Conservation (phyloP, 1,284 basidiomycete species). For the Puccinia brachypodii region DNA sequence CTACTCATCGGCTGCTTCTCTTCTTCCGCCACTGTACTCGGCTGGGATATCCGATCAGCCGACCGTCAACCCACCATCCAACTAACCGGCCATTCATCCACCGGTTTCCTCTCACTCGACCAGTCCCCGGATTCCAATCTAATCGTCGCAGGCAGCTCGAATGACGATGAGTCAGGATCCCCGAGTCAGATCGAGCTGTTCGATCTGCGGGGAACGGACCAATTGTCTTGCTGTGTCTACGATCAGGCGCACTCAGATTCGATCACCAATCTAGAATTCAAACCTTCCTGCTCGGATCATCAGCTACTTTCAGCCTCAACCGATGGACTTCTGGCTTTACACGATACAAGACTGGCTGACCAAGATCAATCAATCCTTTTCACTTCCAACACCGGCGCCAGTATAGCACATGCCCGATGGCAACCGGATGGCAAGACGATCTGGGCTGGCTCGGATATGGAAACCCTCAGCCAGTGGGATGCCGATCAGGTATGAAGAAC, state of each 20-base stretch:
- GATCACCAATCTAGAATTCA: slow-evolving; percentile 56
- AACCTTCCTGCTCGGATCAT: slow-evolving; percentile 57
- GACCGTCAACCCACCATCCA: background rate
- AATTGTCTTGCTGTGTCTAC: slow-evolving; percentile 58
- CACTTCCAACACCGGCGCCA: slow-evolving; percentile 58
- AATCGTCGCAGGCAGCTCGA: background rate
- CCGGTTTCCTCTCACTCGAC: background rate
- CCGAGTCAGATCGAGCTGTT: background rate
- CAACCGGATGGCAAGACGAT: background rate
- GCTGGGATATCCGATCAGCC: background rate
- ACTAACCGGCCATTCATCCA: background rate
- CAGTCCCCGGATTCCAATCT: background rate
- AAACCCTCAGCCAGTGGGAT: slow-evolving; percentile 21
- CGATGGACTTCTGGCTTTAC: slow-evolving; percentile 60
- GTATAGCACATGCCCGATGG: slow-evolving; percentile 55
- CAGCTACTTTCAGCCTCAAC: slow-evolving; percentile 60
- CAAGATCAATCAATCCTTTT: slow-evolving; percentile 60
- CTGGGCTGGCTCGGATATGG: slow-evolving; percentile 45
- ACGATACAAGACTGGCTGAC: slow-evolving; percentile 59
- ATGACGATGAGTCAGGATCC: background rate
- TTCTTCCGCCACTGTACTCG: background rate
- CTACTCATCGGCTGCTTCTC: background rate
- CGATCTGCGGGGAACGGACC: slow-evolving; percentile 48
- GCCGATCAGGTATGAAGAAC: slow-evolving; percentile 8
- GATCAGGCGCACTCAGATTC: slow-evolving; percentile 61